Percentiles rank a stretch among this genome's conserved stretches.
Conservation (phyloP, 306 rosid genomes). For the Cicer pinnatifidum region DNA sequence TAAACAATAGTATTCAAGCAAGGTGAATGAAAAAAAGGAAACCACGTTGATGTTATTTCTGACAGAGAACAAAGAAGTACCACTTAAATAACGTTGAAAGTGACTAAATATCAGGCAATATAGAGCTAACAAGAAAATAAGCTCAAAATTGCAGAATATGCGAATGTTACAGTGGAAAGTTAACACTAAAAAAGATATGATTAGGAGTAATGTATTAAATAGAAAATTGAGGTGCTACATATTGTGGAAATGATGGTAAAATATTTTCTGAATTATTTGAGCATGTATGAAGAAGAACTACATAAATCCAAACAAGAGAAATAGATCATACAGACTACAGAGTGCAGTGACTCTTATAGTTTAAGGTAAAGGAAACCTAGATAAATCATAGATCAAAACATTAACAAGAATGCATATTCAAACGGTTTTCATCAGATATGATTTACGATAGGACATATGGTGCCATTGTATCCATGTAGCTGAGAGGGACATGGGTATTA, state of each 20-base stretch:
- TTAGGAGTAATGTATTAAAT: too few species aligned
- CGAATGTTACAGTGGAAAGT: too few species aligned
- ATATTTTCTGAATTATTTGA: background rate
- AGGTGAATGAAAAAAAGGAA: too few species aligned
- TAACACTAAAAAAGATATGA: too few species aligned
- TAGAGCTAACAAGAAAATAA: too few species aligned
- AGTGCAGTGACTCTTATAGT: background rate
- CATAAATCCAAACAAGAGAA: background rate
- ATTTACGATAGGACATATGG: background rate
- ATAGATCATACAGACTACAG: background rate
- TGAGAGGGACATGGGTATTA: background rate
- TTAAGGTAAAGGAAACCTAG: background rate
- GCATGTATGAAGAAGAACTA: constrained; percentile 1
- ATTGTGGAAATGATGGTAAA: background rate
- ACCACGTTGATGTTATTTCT: too few species aligned
- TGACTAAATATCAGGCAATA: too few species aligned
- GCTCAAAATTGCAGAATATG: too few species aligned
- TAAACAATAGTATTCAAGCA: too few species aligned
- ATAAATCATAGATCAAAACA: background rate
- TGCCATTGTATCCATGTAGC: background rate
- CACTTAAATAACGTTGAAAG: too few species aligned
- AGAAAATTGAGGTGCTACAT: too few species aligned
- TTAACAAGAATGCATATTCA: background rate
- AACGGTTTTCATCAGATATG: background rate
- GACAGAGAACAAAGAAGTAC: too few species aligned